Percentiles rank a stretch among this genome's conserved stretches.
These are phyloP conservation scores for Monosporascus cannonballus DNA, from an alignment of 2,329 filamentous ascomycete genomes.

Conservation along the genomic window DNA sequence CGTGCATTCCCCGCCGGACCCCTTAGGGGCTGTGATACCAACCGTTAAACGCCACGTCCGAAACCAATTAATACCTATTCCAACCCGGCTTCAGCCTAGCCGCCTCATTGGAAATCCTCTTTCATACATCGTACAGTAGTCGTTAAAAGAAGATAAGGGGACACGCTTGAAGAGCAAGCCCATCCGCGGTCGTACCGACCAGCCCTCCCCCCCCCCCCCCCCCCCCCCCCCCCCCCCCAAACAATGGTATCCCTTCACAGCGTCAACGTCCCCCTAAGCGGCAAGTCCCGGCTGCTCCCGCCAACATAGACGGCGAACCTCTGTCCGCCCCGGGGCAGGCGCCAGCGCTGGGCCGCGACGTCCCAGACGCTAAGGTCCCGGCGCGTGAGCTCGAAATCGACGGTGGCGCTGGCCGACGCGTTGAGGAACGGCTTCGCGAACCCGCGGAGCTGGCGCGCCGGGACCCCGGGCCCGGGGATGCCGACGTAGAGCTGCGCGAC, in stretches of 20 bases:
- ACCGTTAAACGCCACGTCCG: no score
- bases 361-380: conserved; percentile 65
- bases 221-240: no score
- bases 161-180: no score
- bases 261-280: conserved; percentile 31
- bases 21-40: no score
- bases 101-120: no score
- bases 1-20: no score
- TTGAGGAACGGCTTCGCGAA: conserved; percentile 55
- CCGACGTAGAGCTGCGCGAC: conserved; percentile 44
- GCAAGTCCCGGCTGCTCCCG: conserved; percentile 39
- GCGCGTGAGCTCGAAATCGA: conserved; percentile 50
- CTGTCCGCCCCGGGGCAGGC: conserved; percentile 35
- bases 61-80: no score
- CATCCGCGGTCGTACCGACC: no score
- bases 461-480: conserved; percentile 34
- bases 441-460: conserved; percentile 56
- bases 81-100: no score
- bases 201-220: no score
- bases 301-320: conserved; percentile 39
- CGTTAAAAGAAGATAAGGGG: no score
- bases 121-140: no score
- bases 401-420: conserved; percentile 34
- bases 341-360: conserved; percentile 54
- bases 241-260: conserved; percentile 21